Evolutionary conservation across 2,329 filamentous ascomycete species (phyloP), one percentile per base, ranked within the genome.

Genomic region (Paecilomyces formosus): DNA sequence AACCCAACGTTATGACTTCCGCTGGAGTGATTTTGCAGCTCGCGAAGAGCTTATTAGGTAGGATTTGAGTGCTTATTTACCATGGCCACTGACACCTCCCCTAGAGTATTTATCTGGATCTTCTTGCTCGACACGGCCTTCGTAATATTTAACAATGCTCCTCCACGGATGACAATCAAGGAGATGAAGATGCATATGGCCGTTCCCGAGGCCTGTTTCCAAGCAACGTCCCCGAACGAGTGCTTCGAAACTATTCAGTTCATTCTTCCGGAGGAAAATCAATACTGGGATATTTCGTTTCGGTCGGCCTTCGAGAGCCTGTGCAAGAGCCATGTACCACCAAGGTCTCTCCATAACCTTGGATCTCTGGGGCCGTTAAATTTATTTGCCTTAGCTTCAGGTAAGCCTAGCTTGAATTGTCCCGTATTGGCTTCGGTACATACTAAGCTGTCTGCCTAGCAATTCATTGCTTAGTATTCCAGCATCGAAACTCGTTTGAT

Each of bases 131-230:
- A 77, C 55, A 71, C 73, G 0, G 72, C 72, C 0, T 77, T 76
- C 56, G 69, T 74, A 28, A 75, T 75, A 12, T 76, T 76, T 63
- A 75, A 76, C 63, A 77, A 77, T 39, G 58, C 72, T 0, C 74
- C 74, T 0, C 74, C 73, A n/a, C 66, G 74, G 12, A 72, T 76
- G 68, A 70, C 74, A 0, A 70, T 75, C 50, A 71, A 71, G 55
- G 74, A 76, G 58, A 72, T 76, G 71, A 72, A 66, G 31, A 73
- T 74, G 63, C 65, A 71, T 52, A 64, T 72, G 63, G 70, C 70
- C 9, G 64, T 62, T 12, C 67, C 73, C 0, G 74, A 76, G 61
- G 60, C 66, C 2, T 76, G 73, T 59, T 76, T 76, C 58, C 72
- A 76, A 58, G 74, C 74, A 2, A 11, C 55, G 1, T 68, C 69